A percentile compares a stretch with the other conserved stretches of the same genome.
phyloP scores from a whole-genome alignment of 192 early-diverging fungal species.

The Rhizophagus clarus region DNA sequence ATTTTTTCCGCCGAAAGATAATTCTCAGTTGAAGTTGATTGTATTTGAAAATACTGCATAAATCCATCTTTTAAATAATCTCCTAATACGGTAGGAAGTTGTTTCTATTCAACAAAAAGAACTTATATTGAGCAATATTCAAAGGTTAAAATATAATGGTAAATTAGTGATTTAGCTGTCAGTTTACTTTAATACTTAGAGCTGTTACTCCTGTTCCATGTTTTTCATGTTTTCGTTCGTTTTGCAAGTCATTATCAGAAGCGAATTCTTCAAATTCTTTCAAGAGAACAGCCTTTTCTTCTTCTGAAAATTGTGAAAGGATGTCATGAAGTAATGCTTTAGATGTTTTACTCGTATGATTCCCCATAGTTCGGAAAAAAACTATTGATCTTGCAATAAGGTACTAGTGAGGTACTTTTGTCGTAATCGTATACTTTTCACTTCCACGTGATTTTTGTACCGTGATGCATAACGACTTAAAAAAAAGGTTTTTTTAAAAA shows the following conservation, averaged over 20 bases:
- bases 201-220: background rate
- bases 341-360: too few species aligned
- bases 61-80: conserved; percentile 2
- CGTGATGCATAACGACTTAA: too few species aligned
- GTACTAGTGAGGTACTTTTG: too few species aligned
- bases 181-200: background rate
- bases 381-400: too few species aligned
- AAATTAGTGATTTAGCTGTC: too few species aligned
- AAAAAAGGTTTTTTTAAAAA: too few species aligned
- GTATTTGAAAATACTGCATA: conserved; percentile 2
- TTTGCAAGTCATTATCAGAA: background rate
- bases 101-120: background rate
- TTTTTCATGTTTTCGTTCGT: background rate
- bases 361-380: too few species aligned
- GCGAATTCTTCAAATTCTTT: background rate
- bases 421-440: too few species aligned
- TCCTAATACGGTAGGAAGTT: background rate
- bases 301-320: background rate
- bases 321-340: too few species aligned
- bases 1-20: background rate
- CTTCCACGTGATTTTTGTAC: too few species aligned
- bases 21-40: too few species aligned
- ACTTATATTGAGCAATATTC: background rate
- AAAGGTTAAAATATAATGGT: background rate
- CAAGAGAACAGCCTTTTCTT: background rate